These are phyloP conservation scores for Bruguiera parviflora DNA, from an alignment of 345 rosid species.

Conservation along the genomic window DNA sequence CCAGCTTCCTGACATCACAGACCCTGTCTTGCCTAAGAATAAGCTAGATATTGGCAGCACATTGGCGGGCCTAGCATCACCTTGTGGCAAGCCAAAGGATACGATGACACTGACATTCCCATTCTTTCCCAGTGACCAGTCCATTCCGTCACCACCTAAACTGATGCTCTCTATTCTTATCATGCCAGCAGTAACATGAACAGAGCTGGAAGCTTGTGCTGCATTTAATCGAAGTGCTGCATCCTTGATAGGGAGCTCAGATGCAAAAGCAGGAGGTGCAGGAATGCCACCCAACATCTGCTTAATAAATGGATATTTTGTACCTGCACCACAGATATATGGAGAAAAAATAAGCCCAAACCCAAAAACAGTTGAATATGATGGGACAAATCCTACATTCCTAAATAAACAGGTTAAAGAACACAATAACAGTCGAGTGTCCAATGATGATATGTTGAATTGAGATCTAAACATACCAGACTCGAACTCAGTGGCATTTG, in stretches of 20 bases:
- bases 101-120: constrained; percentile 49
- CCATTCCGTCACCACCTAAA: constrained; percentile 35
- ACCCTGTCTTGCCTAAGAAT: constrained; percentile 36
- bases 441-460: neutral
- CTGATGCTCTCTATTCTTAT: constrained; percentile 56
- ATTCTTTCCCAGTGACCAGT: constrained; percentile 62
- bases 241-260: constrained; percentile 67
- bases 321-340: constrained; percentile 37
- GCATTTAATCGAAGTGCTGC: constrained; percentile 45
- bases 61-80: constrained; percentile 13
- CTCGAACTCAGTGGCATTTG: constrained; percentile 38
- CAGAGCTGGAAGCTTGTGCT: constrained; percentile 66
- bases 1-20: constrained; percentile 41
- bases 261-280: constrained; percentile 68
- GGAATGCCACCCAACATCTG: constrained; percentile 68
- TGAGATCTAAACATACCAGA: constrained; percentile 46
- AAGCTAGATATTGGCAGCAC: constrained; percentile 22
- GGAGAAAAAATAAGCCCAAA: constrained; percentile 11
- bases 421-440: no score
- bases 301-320: constrained; percentile 60
- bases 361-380: neutral
- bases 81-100: constrained; percentile 47
- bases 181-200: constrained; percentile 72
- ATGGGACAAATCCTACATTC: neutral
- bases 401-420: neutral